phyloP scores from a whole-genome alignment of 306 rosid species.

The Quercus parvula region DNA sequence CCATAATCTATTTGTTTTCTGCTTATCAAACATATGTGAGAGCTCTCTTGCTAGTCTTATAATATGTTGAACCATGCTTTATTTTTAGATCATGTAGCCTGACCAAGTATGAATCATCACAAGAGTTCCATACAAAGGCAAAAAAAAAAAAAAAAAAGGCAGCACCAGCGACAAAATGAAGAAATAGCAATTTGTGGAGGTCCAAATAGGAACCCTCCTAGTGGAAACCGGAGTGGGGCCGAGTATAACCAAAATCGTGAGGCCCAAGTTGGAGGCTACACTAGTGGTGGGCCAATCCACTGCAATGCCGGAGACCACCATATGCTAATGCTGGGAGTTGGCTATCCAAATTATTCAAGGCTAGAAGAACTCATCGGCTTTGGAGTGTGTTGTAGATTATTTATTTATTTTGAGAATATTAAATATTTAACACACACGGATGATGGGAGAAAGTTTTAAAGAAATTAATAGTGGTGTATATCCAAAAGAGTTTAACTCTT shows the following conservation, averaged over 20 bases:
- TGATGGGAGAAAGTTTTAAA: too few species aligned
- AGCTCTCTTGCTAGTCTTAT: background rate
- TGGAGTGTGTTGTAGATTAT: background rate
- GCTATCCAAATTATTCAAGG: slow-evolving; percentile 44
- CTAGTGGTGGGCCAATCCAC: slow-evolving; percentile 46
- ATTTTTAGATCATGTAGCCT: slow-evolving; percentile 34
- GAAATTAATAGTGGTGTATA: too few species aligned
- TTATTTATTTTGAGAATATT: too few species aligned
- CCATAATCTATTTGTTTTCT: background rate
- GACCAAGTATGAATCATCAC: slow-evolving; percentile 70
- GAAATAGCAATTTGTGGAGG: slow-evolving; percentile 50
- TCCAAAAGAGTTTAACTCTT: too few species aligned
- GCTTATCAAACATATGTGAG: background rate
- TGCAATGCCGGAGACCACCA: slow-evolving; percentile 63
- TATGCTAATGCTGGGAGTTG: slow-evolving; percentile 48
- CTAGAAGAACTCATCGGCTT: background rate
- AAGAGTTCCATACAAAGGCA: slow-evolving; percentile 64
- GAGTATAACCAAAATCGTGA: slow-evolving; percentile 35
- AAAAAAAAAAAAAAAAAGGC: slow-evolving; percentile 10
- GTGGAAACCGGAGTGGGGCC: slow-evolving; percentile 46
- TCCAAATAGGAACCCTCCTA: slow-evolving; percentile 46
- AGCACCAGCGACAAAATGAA: slow-evolving; percentile 62
- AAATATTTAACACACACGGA: too few species aligned
- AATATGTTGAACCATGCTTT: background rate
- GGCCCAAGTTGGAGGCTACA: slow-evolving; percentile 49